A percentile compares a stretch with the other conserved stretches of the same genome.
Conservation (phyloP, 257 asterid genomes). For the Scutellaria minor region DNA sequence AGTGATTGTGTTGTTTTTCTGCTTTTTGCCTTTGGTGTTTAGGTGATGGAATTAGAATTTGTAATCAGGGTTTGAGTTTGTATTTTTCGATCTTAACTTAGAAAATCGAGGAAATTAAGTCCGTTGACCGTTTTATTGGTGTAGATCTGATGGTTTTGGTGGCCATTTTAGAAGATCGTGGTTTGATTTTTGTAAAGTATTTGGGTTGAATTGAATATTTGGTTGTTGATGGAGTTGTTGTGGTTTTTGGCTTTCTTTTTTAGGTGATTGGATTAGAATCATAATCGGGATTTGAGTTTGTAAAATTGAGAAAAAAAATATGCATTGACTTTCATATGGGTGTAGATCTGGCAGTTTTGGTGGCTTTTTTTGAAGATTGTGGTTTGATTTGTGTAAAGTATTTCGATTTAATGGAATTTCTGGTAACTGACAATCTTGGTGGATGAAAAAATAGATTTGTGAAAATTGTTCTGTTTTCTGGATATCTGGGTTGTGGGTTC, state of each 20-base stretch:
- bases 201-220: constrained; percentile 7
- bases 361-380: constrained; percentile 2
- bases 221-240: neutral
- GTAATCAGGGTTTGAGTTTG: constrained; percentile 11
- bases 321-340: constrained; percentile 34
- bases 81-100: constrained; percentile 15
- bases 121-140: constrained; percentile 35
- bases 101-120: constrained; percentile 13
- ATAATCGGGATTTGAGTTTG: no score
- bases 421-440: neutral
- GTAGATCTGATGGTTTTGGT: constrained; percentile 35
- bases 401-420: constrained; percentile 3
- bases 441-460: neutral
- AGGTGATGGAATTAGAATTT: neutral
- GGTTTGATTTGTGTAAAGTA: neutral
- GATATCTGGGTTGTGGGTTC: constrained; percentile 13
- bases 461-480: neutral
- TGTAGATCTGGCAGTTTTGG: constrained; percentile 36
- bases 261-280: no score
- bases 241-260: no score
- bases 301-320: no score
- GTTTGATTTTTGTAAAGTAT: neutral
- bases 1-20: neutral
- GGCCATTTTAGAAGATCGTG: constrained; percentile 8
- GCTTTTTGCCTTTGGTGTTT: neutral